Conservation (phyloP, 805 yeast genomes). For the Schwanniomyces vanrijiae region DNA sequence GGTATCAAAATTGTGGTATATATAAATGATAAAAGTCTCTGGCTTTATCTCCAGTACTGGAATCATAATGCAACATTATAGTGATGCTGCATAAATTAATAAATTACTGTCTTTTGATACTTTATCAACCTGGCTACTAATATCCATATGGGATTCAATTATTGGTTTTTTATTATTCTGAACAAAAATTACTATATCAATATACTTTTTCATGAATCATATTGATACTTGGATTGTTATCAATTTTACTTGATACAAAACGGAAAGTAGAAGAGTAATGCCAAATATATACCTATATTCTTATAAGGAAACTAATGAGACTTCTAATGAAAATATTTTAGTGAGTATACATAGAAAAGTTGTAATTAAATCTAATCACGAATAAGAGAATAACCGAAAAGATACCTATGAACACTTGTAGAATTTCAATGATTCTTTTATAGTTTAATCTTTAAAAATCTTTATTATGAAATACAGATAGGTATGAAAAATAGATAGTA, state of each 20-base stretch:
- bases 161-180: neutral
- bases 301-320: conserved; percentile 76
- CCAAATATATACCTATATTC: conserved; percentile 75
- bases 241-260: conserved; percentile 83
- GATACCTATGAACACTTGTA: conserved; percentile 48
- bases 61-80: too few species aligned
- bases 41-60: too few species aligned
- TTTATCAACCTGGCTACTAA: neutral
- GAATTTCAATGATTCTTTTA: conserved; percentile 37
- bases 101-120: neutral
- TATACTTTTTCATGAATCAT: conserved; percentile 69
- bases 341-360: conserved; percentile 90
- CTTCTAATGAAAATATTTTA: conserved; percentile 90
- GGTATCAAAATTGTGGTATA: too few species aligned
- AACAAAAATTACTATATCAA: conserved; percentile 33
- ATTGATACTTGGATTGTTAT: conserved; percentile 75
- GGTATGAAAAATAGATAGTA: conserved; percentile 56
- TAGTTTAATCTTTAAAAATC: conserved; percentile 49
- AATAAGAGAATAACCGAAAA: conserved; percentile 67
- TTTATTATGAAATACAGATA: conserved; percentile 54
- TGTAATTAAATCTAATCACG: conserved; percentile 69
- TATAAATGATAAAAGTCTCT: too few species aligned
- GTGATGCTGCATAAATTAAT: too few species aligned
- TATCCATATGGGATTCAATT: neutral
- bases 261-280: conserved; percentile 74